Evolutionary conservation across 2,329 filamentous ascomycete species (phyloP).

Genomic region (Cadophora malorum): DNA sequence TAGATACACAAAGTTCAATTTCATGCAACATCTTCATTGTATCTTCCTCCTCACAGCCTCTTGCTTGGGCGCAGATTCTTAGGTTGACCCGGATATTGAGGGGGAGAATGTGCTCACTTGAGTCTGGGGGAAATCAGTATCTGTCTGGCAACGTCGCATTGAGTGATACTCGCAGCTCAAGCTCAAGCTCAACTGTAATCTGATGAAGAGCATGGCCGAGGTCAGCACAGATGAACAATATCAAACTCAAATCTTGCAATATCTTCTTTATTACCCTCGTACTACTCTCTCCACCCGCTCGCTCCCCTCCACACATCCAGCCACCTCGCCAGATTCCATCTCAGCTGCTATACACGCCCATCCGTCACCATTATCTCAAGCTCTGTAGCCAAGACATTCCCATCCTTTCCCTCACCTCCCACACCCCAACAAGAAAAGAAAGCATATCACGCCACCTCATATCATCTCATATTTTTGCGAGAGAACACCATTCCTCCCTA

Average conservation of each 20-base stretch:
- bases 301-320: not conserved
- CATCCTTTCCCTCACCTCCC: not conserved
- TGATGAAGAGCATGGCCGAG: too few relatives aligned
- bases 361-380: not conserved
- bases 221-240: not conserved
- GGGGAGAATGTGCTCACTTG: too few relatives aligned
- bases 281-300: not conserved
- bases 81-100: too few relatives aligned
- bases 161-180: too few relatives aligned
- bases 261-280: not conserved
- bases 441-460: too few relatives aligned
- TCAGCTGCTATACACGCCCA: not conserved
- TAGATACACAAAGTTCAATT: too few relatives aligned
- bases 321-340: not conserved
- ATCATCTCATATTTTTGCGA: not conserved
- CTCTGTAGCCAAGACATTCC: not conserved
- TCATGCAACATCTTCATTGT: too few relatives aligned
- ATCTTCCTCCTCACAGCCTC: too few relatives aligned
- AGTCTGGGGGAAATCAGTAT: too few relatives aligned
- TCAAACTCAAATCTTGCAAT: not conserved
- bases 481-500: constrained; percentile 9
- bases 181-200: too few relatives aligned
- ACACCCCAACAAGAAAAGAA: not conserved
- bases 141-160: too few relatives aligned
- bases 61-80: too few relatives aligned